Evolutionary conservation across 1,284 basidiomycete genomes (phyloP).

Genomic region (Cutaneotrichosporon dermatis): DNA sequence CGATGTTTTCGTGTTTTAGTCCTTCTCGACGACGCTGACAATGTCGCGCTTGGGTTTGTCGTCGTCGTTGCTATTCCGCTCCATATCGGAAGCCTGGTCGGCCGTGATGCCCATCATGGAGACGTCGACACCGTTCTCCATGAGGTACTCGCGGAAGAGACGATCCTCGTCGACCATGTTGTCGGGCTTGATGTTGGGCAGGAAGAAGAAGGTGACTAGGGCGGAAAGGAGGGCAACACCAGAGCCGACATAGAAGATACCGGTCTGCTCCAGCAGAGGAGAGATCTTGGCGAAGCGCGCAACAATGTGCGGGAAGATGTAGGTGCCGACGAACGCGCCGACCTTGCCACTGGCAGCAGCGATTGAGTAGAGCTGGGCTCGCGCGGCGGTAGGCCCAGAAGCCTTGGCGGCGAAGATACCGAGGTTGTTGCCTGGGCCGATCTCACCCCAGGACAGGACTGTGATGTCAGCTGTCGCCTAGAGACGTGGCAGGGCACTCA

Average conservation of each 20-base stretch:
- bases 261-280: slow-evolving; percentile 37
- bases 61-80: no score
- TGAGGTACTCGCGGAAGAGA: slow-evolving; percentile 72
- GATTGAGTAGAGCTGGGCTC: slow-evolving; percentile 78
- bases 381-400: slow-evolving; percentile 70
- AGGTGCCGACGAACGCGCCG: slow-evolving; percentile 67
- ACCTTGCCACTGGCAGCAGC: slow-evolving; percentile 85
- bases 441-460: slow-evolving; percentile 68
- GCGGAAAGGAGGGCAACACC: slow-evolving; percentile 76
- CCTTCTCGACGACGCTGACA: no score
- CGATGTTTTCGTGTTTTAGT: no score
- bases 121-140: slow-evolving; percentile 60
- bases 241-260: slow-evolving; percentile 45
- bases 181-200: slow-evolving; percentile 68
- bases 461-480: slow-evolving; percentile 38
- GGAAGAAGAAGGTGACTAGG: slow-evolving; percentile 66
- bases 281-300: slow-evolving; percentile 5
- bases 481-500: neutral
- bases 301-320: slow-evolving; percentile 61
- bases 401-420: slow-evolving; percentile 76
- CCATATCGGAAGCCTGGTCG: neutral
- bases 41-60: no score
- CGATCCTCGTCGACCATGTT: slow-evolving; percentile 74
- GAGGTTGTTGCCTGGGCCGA: slow-evolving; percentile 71
- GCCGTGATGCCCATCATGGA: slow-evolving; percentile 7